These are phyloP conservation scores for Dorcoceras hygrometricum DNA, from an alignment of 257 asterid species.

Conservation along the genomic window DNA sequence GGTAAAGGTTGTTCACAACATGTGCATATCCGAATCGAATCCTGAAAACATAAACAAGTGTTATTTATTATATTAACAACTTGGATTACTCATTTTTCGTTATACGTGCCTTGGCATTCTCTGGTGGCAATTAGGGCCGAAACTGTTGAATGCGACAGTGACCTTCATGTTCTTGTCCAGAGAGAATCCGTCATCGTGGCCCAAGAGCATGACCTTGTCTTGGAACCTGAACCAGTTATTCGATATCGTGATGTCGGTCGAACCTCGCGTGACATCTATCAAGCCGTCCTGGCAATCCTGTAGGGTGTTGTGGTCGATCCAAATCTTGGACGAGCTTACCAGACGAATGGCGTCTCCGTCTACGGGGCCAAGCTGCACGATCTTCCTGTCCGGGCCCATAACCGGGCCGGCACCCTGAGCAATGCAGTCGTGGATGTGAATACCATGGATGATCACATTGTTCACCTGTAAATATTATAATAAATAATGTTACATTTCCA, in stretches of 20 bases:
- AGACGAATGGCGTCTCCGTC: constrained; percentile 80
- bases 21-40: constrained; percentile 86
- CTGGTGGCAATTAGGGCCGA: constrained; percentile 71
- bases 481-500: too few species aligned
- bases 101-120: constrained; percentile 76
- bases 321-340: constrained; percentile 54
- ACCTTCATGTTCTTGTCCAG: constrained; percentile 71
- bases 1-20: constrained; percentile 74
- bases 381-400: constrained; percentile 43
- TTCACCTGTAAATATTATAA: constrained; percentile 36
- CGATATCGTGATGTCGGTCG: constrained; percentile 66
- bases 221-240: constrained; percentile 75
- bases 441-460: constrained; percentile 72
- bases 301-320: constrained; percentile 84
- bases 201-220: constrained; percentile 77
- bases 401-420: constrained; percentile 49
- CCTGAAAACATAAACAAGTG: constrained; percentile 35
- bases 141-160: constrained; percentile 79
- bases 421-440: constrained; percentile 61
- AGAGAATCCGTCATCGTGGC: constrained; percentile 66
- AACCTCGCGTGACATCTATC: constrained; percentile 79
- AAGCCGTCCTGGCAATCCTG: constrained; percentile 59
- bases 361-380: constrained; percentile 43
- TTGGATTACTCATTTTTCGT: neutral
- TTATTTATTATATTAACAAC: too few species aligned